Percentiles rank a stretch among this genome's conserved stretches.
phyloP scores from a whole-genome alignment of 2,329 filamentous ascomycete species.

The Ascochyta pisi region DNA sequence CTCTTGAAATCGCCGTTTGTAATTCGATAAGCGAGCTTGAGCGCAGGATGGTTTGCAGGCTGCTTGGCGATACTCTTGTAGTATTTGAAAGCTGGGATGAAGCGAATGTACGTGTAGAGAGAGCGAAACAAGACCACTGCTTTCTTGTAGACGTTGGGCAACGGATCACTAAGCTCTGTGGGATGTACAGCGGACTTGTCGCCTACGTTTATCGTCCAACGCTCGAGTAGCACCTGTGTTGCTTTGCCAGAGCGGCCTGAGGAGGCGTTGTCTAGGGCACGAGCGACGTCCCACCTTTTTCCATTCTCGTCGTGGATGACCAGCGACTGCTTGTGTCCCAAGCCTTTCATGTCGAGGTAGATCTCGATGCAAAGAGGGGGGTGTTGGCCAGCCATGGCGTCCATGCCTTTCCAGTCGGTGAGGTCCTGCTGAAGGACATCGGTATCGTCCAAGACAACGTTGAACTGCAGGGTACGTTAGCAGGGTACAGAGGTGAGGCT shows the following conservation, averaged over 20 bases:
- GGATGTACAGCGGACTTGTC: constrained; percentile 62
- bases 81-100: constrained; percentile 88
- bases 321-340: constrained; percentile 84
- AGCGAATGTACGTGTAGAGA: constrained; percentile 79
- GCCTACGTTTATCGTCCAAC: constrained; percentile 87
- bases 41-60: constrained; percentile 64
- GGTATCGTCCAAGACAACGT: constrained; percentile 91
- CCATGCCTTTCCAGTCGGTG: constrained; percentile 79
- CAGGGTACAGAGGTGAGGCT: not conserved
- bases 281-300: constrained; percentile 90
- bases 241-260: constrained; percentile 50
- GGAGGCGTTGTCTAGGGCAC: constrained; percentile 73
- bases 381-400: constrained; percentile 77
- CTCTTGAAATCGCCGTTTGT: constrained; percentile 64
- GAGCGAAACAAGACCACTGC: constrained; percentile 93
- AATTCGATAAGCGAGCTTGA: constrained; percentile 84
- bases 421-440: constrained; percentile 85
- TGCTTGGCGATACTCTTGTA: constrained; percentile 76
- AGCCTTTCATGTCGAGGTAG: constrained; percentile 79
- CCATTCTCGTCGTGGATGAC: constrained; percentile 88
- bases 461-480: constrained; percentile 70
- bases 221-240: constrained; percentile 83
- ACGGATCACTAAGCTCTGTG: constrained; percentile 62
- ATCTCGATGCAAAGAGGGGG: constrained; percentile 89
- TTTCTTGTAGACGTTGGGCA: constrained; percentile 96